Evolutionary conservation across 805 yeast species (phyloP).

Genomic region (Nakazawaea ambrosiae): DNA sequence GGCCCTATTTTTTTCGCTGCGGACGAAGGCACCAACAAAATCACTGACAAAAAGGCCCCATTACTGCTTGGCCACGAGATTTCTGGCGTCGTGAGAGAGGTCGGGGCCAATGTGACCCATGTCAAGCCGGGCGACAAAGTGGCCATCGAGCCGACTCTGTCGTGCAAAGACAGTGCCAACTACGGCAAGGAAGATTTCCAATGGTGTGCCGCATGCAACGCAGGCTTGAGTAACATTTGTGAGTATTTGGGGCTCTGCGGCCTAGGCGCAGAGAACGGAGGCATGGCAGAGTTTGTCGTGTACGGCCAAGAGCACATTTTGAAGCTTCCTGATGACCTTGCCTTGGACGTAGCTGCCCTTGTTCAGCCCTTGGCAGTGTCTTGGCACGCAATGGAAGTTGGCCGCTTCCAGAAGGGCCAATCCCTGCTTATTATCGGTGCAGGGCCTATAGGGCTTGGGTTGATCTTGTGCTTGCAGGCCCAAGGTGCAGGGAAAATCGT

Average conservation of each 20-base stretch:
- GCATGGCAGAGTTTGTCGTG: slow-evolving; percentile 36
- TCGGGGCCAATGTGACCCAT: slow-evolving; percentile 34
- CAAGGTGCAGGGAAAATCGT: slow-evolving; percentile 40
- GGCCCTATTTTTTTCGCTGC: slow-evolving; percentile 49
- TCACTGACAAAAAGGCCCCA: slow-evolving; percentile 34
- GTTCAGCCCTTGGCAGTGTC: slow-evolving; percentile 52
- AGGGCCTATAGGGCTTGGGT: slow-evolving; percentile 52
- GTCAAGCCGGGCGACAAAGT: slow-evolving; percentile 42
- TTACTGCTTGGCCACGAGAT: slow-evolving; percentile 50
- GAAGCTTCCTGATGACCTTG: slow-evolving; percentile 31
- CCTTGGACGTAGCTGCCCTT: slow-evolving; percentile 48
- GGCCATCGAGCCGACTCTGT: slow-evolving; percentile 38
- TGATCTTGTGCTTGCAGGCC: slow-evolving; percentile 45
- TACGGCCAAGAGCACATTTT: slow-evolving; percentile 31
- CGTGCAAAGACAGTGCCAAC: slow-evolving; percentile 36
- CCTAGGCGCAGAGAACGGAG: slow-evolving; percentile 43
- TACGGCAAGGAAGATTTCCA: slow-evolving; percentile 5
- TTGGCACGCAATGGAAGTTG: slow-evolving; percentile 49
- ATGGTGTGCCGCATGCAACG: slow-evolving; percentile 40
- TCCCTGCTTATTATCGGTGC: slow-evolving; percentile 43
- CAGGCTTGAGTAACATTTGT: slow-evolving; percentile 48
- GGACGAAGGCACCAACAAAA: slow-evolving; percentile 25
- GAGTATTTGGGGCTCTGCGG: slow-evolving; percentile 42
- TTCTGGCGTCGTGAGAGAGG: slow-evolving; percentile 35
- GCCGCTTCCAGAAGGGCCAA: slow-evolving; percentile 35